Conservation (phyloP, 352 stramenopile species). For the Phytophthora syringae region DNA sequence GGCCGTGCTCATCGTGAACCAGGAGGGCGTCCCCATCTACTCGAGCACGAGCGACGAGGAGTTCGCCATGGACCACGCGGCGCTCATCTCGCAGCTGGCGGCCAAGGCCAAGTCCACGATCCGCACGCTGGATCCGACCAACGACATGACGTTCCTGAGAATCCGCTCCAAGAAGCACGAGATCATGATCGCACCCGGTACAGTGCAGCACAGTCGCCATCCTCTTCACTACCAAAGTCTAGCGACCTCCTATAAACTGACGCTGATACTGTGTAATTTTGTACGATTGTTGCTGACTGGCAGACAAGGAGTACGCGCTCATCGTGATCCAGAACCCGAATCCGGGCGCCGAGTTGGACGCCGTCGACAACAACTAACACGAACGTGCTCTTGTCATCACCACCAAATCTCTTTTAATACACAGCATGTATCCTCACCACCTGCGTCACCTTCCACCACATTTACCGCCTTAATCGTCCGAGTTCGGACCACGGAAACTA, state of each 20-base stretch:
- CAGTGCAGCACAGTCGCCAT: not conserved
- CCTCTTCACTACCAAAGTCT: not conserved
- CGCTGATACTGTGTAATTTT: too few relatives aligned
- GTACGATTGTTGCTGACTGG: slow-evolving; percentile 2
- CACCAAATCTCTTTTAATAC: too few relatives aligned
- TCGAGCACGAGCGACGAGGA: slow-evolving; percentile 92
- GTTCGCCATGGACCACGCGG: slow-evolving; percentile 87
- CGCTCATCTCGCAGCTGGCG: slow-evolving; percentile 88
- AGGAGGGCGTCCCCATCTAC: slow-evolving; percentile 93
- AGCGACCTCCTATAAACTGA: too few relatives aligned
- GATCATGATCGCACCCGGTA: slow-evolving; percentile 92
- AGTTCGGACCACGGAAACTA: too few relatives aligned
- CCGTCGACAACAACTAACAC: slow-evolving; percentile 23
- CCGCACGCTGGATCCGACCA: slow-evolving; percentile 90
- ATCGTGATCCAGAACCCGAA: slow-evolving; percentile 94
- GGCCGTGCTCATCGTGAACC: slow-evolving; percentile 93
- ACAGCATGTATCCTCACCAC: too few relatives aligned
- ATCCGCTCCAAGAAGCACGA: slow-evolving; percentile 95
- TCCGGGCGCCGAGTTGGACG: slow-evolving; percentile 51
- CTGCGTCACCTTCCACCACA: too few relatives aligned
- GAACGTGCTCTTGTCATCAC: too few relatives aligned
- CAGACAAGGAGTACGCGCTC: slow-evolving; percentile 94
- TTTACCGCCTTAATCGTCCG: too few relatives aligned
- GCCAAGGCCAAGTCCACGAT: slow-evolving; percentile 93
- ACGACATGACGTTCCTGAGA: slow-evolving; percentile 94